Evolutionary conservation across 2,329 filamentous ascomycete species (phyloP).

Genomic region (Didymella sp.): DNA sequence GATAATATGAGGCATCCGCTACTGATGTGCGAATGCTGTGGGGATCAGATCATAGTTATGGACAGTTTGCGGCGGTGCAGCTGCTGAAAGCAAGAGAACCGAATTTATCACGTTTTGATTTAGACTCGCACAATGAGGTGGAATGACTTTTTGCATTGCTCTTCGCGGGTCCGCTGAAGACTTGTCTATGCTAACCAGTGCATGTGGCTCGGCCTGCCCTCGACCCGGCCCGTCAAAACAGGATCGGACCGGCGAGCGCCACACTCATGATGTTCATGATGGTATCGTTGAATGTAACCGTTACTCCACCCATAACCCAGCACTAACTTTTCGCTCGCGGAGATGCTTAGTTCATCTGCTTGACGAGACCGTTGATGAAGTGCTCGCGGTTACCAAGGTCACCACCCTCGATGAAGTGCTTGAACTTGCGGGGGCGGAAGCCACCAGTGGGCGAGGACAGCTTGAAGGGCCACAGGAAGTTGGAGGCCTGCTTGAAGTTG

Average conservation of each 20-base stretch:
- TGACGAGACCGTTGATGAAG: slow-evolving; percentile 94
- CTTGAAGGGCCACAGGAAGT: slow-evolving; percentile 99
- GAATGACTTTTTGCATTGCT: slow-evolving; percentile 29
- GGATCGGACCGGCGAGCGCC: slow-evolving; percentile 27
- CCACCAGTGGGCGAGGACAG: slow-evolving; percentile 97
- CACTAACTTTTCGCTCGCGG: slow-evolving; percentile 23
- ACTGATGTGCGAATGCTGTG: neutral
- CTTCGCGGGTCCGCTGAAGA: slow-evolving; percentile 33
- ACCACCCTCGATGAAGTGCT: slow-evolving; percentile 99
- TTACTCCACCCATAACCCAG: slow-evolving; percentile 37
- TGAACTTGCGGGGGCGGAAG: slow-evolving; percentile 97
- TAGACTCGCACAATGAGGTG: neutral
- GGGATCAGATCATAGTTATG: neutral
- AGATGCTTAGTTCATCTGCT: slow-evolving; percentile 90
- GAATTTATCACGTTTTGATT: neutral
- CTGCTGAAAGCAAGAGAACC: neutral
- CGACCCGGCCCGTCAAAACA: slow-evolving; percentile 19
- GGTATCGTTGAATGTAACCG: slow-evolving; percentile 40
- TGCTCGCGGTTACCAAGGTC: slow-evolving; percentile 99
- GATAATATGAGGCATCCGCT: neutral
- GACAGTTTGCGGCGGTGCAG: neutral
- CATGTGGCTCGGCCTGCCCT: slow-evolving; percentile 42
- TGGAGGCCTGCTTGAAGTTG: slow-evolving; percentile 98
- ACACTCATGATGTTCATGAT: slow-evolving; percentile 31
- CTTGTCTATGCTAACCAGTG: slow-evolving; percentile 41